Conservation (phyloP, 148 eudicot species). For the Beta vulgaris region DNA sequence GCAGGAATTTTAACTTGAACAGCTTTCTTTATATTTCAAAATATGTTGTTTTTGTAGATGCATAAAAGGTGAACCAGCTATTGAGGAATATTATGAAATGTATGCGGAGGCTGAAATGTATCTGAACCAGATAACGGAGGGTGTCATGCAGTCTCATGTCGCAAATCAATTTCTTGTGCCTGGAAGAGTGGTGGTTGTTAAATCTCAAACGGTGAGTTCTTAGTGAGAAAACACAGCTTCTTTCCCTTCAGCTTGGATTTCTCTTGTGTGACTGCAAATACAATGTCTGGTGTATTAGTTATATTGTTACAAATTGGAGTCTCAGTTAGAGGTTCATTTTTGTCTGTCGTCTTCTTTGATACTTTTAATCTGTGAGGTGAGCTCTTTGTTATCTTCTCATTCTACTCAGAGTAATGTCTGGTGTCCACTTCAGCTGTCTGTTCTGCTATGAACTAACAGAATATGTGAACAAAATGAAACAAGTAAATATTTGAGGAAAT, state of each 20-base stretch:
- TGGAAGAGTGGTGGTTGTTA: slow-evolving; percentile 85
- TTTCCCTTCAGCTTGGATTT: neutral
- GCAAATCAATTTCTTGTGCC: slow-evolving; percentile 63
- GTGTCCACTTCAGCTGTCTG: neutral
- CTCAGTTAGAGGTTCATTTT: neutral
- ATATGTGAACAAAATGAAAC: neutral
- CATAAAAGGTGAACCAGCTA: slow-evolving; percentile 90
- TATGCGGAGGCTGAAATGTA: slow-evolving; percentile 67
- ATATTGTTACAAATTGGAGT: neutral
- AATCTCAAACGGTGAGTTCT: slow-evolving; percentile 78
- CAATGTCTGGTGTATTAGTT: neutral
- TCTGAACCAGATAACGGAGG: slow-evolving; percentile 63
- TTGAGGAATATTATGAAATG: slow-evolving; percentile 82
- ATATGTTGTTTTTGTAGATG: too few relatives aligned
- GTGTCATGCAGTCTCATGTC: slow-evolving; percentile 63
- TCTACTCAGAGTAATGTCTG: neutral
- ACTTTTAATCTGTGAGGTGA: neutral
- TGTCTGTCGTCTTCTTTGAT: neutral
- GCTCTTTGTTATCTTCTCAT: neutral
- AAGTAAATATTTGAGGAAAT: neutral
- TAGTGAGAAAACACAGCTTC: neutral
- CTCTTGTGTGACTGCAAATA: neutral
- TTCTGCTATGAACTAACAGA: neutral
- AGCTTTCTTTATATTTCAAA: too few relatives aligned
- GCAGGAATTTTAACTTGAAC: slow-evolving; percentile 9